Base-by-base conservation (phyloP, 176 grass and related monocot species). In the Aegilops umbellulata region DNA sequence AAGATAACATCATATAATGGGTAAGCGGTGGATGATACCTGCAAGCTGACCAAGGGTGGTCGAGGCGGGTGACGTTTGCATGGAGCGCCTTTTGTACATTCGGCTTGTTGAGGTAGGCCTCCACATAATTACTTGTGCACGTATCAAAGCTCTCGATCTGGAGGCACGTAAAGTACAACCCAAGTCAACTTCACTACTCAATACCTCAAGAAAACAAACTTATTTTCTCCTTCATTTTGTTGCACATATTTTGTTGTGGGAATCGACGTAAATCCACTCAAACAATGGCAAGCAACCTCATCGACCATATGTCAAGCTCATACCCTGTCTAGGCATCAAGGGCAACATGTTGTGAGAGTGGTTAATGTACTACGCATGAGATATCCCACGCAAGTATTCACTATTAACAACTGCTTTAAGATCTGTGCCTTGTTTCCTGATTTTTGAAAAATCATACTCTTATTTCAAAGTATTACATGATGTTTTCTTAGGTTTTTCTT, bases 81-180 rank as follows among this genome's bases (percentile, higher is more conserved):
- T 97, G 95, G 47, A 97, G 78, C 10, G 91, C 95, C 83, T 63
- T 79, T 41, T 97, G 95, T 30, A 97, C 95, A 36, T 68, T 80
- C 0, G 87, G 89, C 80, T 65, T n/a, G 78, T 97, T 97, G 65
- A 97, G 83, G 78, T 97, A 97, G 36, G 91, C 89, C 16, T 88
- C 66, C 70, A 97, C 95, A 76, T 97, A 97, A 74, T 81, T 8
- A 83, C 88, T 85, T 42, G 86, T 91, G 85, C 93, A 97, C 14
- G 95, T 91, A 83, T 97, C 95, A 17, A 95, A 97, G 71, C 70
- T 83, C 10, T 95, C 83, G 13, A 93, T 69, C 95, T 97, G 80
- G 2, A 44, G 10, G 42, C 42, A 60, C 25, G 47, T 55, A 20
- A 19, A 19, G 2, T 57, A 76, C 3, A 22, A 57, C 23, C 25